Percentiles rank a stretch among this genome's conserved stretches.
Conservation (phyloP, 371 early-diverging fungal genomes). For the Mucor plumbeus region DNA sequence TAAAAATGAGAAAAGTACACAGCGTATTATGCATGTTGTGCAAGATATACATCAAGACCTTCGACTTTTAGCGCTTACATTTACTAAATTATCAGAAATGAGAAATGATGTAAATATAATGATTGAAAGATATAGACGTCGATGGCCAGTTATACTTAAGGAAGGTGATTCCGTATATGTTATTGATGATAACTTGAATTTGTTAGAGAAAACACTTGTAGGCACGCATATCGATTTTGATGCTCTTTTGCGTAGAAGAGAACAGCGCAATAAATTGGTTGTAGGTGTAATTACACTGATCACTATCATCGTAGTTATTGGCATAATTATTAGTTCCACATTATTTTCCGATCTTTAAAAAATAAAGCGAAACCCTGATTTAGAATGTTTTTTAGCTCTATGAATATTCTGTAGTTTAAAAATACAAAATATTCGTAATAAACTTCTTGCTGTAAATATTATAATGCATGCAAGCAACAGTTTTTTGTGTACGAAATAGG, state of each 20-base stretch:
- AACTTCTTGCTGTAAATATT: no score
- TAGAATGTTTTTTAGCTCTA: no score
- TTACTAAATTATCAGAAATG: slow-evolving; percentile 8
- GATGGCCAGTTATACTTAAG: slow-evolving; percentile 25
- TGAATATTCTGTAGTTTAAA: no score
- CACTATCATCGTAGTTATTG: slow-evolving; percentile 11
- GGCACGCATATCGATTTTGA: slow-evolving; percentile 22
- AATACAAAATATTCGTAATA: no score
- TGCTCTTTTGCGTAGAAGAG: slow-evolving; percentile 7
- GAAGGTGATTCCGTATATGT: slow-evolving; percentile 25
- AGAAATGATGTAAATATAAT: slow-evolving; percentile 16
- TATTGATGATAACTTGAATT: slow-evolving; percentile 23
- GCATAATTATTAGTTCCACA: slow-evolving; percentile 12
- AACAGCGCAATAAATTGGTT: slow-evolving; percentile 13
- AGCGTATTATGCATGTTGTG: slow-evolving; percentile 16
- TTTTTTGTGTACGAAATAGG: no score
- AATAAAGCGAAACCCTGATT: neutral
- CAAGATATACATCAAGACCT: slow-evolving; percentile 26
- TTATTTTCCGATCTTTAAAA: slow-evolving; percentile 22
- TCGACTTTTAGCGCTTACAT: neutral
- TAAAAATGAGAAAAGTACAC: slow-evolving; percentile 17
- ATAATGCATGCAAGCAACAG: no score
- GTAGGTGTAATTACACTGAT: neutral
- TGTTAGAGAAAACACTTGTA: slow-evolving; percentile 12
- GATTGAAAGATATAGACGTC: slow-evolving; percentile 25